Evolutionary conservation across 228 moss, liverwort and hornwort species (phyloP).

Genomic region (Sphagnum fallax): DNA sequence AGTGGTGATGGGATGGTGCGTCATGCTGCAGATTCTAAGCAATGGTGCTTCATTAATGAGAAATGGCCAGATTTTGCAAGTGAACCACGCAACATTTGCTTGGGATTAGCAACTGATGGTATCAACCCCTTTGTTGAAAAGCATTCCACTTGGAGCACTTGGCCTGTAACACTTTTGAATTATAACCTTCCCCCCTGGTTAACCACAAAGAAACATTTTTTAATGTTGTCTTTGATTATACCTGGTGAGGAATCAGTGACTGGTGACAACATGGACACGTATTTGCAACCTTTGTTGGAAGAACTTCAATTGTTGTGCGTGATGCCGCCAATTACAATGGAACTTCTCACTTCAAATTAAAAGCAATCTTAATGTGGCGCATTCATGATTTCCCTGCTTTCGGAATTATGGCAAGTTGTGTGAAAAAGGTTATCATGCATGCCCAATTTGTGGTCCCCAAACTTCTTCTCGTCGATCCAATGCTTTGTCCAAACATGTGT

Average conservation of each 20-base stretch:
- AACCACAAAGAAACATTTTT: not conserved
- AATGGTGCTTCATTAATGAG: not conserved
- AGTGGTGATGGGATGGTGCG: not conserved
- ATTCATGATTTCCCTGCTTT: not conserved
- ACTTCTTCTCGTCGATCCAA: not conserved
- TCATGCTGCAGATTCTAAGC: not conserved
- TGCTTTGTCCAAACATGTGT: not conserved
- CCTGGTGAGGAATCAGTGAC: not conserved
- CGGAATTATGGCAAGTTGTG: not conserved
- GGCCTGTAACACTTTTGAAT: slow-evolving; percentile 1
- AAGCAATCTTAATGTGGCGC: not conserved
- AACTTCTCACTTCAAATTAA: not conserved
- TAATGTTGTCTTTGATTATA: slow-evolving; percentile 1
- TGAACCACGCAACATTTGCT: no score
- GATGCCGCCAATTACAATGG: not conserved
- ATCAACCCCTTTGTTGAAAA: no score
- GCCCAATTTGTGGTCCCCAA: not conserved
- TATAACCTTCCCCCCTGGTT: slow-evolving; percentile 2
- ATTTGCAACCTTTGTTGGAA: not conserved
- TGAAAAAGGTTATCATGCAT: not conserved
- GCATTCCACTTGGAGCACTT: not conserved
- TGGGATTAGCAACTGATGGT: no score
- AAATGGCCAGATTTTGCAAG: no score
- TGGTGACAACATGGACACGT: not conserved
- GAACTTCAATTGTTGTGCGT: not conserved